Evolutionary conservation across 1,139 yeast genomes (phyloP).

Genomic region (Diutina rugosa): DNA sequence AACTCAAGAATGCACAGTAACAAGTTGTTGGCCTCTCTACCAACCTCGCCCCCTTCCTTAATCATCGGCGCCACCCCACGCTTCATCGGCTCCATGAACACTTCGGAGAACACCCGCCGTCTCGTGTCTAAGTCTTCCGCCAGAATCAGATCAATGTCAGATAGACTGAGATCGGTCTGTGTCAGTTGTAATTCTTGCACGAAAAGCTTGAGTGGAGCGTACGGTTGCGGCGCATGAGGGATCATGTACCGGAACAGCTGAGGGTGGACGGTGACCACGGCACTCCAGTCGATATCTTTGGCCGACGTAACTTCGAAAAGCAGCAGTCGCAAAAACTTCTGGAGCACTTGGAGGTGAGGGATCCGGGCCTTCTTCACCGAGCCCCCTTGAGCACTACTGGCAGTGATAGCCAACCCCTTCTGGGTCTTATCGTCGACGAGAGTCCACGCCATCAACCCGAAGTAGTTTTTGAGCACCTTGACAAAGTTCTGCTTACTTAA

Average conservation of each 20-base stretch:
- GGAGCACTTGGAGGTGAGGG: slow-evolving; percentile 31
- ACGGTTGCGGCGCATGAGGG: slow-evolving; percentile 48
- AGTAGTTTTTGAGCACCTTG: slow-evolving; percentile 43
- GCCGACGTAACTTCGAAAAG: slow-evolving; percentile 12
- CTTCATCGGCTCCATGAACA: slow-evolving; percentile 35
- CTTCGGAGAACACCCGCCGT: slow-evolving; percentile 37
- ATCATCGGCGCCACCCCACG: slow-evolving; percentile 39
- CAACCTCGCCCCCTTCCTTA: slow-evolving; percentile 69
- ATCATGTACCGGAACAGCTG: slow-evolving; percentile 37
- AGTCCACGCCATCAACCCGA: slow-evolving; percentile 54
- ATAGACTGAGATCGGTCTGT: slow-evolving; percentile 10
- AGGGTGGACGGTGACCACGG: slow-evolving; percentile 20
- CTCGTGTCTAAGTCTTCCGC: slow-evolving; percentile 56
- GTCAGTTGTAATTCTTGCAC: slow-evolving; percentile 17
- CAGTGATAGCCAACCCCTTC: slow-evolving; percentile 31
- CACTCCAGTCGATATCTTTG: slow-evolving; percentile 1
- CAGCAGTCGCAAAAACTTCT: slow-evolving; percentile 27
- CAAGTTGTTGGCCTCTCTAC: slow-evolving; percentile 37
- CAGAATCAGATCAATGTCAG: slow-evolving; percentile 21
- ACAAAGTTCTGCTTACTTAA: slow-evolving; percentile 46
- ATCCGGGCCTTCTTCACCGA: slow-evolving; percentile 25
- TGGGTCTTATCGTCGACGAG: slow-evolving; percentile 28
- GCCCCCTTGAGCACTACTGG: slow-evolving; percentile 28
- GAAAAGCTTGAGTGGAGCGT: slow-evolving; percentile 42
- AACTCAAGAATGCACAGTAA: background rate